Base-by-base conservation (phyloP, 345 rosid genomes). In the Ceriops zippeliana region DNA sequence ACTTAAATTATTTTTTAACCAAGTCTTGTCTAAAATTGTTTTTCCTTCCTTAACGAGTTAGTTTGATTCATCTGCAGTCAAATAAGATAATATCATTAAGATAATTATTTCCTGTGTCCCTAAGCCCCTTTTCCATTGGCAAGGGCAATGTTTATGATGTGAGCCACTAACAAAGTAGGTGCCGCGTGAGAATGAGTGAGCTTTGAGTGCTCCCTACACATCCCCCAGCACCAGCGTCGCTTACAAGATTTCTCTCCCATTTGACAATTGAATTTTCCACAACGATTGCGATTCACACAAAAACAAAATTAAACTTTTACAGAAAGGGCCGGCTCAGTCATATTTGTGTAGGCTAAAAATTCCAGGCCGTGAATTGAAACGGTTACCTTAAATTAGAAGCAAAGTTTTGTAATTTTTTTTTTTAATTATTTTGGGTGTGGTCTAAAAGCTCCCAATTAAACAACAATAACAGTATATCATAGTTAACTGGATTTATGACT, bases 171-270 rank as follows among this genome's bases (percentile, higher is more conserved):
- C 19, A 42, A 42, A 0, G 17, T 13, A 42, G 13, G 19, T 42
- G 49, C 49, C 16, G 49, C 5, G 5, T 5, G 67, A 24, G 65
- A 66, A 75, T 62, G 68, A 70, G 73, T 66, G 75, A 81, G 32
- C 58, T 69, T 56, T 62, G 65, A 68, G 71, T 79, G 79, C 78
- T 58, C 70, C 34, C 32, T 58, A 37, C 42, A 59, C 71, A 71
- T 17, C 20, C 65, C 6, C 65, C 56, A 22, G 53, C 52, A 37
- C 62, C 66, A 69, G 83, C 80, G 61, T 76, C 72, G 35, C 57
- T 70, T 68, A 57, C 63, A 79, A 77, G 76, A 61, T 47, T 31
- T 28, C 54, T 32, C 65, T 34, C n/a, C 31, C 21, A 11, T 60
- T 65, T 52, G 47, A 42, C 21, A 51, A 42, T 13, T 42, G 49